Evolutionary conservation across 2,329 filamentous ascomycete genomes (phyloP).

Genomic region (Ceratocystis diversiconidia): DNA sequence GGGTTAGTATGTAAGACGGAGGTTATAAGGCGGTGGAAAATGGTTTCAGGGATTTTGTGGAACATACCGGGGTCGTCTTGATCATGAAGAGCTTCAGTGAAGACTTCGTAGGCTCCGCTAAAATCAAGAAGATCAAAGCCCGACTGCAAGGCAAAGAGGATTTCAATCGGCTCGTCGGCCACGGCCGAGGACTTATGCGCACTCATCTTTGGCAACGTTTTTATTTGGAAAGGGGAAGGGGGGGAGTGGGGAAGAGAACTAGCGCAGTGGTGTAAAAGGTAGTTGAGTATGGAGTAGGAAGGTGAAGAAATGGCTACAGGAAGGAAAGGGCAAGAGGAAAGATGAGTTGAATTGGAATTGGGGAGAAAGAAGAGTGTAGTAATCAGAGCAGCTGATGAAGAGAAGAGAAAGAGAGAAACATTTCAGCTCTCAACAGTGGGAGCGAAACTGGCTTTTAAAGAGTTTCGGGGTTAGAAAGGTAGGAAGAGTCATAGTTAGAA

Average conservation of each 20-base stretch:
- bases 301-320: not conserved
- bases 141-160: conserved; percentile 45
- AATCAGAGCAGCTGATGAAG: not conserved
- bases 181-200: conserved; percentile 44
- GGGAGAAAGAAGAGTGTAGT: not conserved
- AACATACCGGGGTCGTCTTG: conserved; percentile 38
- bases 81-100: conserved; percentile 38
- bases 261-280: not conserved
- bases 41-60: not conserved
- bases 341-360: not conserved
- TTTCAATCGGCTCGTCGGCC: conserved; percentile 44
- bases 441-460: not conserved
- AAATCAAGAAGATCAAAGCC: conserved; percentile 48
- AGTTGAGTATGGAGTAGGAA: not conserved
- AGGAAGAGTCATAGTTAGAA: not conserved
- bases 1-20: not conserved
- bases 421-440: not conserved
- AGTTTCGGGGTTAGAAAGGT: not conserved
- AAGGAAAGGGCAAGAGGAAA: not conserved
- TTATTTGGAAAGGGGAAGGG: conserved; percentile 9
- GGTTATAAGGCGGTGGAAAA: not conserved
- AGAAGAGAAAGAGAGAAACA: not conserved
- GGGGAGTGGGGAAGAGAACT: not conserved
- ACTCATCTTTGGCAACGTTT: conserved; percentile 36
- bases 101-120: conserved; percentile 39